Evolutionary conservation across 1,284 basidiomycete species (phyloP).

Genomic region (Sanghuangporus baumii): DNA sequence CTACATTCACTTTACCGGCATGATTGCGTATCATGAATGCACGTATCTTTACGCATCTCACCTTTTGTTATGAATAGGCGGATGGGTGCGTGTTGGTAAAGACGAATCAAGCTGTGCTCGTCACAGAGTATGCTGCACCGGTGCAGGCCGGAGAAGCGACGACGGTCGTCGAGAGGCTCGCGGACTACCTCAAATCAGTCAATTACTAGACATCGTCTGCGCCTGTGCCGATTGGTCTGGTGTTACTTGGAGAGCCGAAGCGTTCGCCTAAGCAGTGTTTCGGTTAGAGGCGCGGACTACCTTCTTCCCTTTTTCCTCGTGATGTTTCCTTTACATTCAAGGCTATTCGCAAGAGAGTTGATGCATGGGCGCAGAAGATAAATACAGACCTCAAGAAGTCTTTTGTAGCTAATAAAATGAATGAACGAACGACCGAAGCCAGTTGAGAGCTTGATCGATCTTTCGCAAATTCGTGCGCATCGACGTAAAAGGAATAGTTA

Average conservation of each 20-base stretch:
- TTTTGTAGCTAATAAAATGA: neutral
- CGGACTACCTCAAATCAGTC: constrained; percentile 73
- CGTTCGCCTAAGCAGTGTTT: neutral
- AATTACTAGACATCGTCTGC: constrained; percentile 41
- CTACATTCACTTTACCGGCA: neutral
- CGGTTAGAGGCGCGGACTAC: neutral
- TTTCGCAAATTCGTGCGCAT: neutral
- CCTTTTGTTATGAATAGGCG: constrained; percentile 39
- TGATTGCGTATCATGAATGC: neutral
- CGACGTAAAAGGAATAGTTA: neutral
- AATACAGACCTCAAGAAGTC: neutral
- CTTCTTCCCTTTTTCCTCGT: neutral
- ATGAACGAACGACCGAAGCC: neutral
- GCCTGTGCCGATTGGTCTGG: neutral
- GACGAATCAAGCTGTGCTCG: constrained; percentile 85
- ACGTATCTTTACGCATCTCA: neutral
- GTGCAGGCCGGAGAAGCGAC: constrained; percentile 71
- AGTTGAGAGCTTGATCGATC: neutral
- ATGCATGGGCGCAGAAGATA: neutral
- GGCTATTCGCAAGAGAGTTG: neutral
- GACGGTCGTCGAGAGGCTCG: constrained; percentile 67
- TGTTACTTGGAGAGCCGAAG: neutral
- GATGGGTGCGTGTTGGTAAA: constrained; percentile 82
- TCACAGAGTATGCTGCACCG: constrained; percentile 74
- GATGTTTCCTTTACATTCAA: neutral